Evolutionary conservation across 176 grass and related monocot species (phyloP), one percentile per base, ranked within the genome.

Genomic region (Paspalum notatum): DNA sequence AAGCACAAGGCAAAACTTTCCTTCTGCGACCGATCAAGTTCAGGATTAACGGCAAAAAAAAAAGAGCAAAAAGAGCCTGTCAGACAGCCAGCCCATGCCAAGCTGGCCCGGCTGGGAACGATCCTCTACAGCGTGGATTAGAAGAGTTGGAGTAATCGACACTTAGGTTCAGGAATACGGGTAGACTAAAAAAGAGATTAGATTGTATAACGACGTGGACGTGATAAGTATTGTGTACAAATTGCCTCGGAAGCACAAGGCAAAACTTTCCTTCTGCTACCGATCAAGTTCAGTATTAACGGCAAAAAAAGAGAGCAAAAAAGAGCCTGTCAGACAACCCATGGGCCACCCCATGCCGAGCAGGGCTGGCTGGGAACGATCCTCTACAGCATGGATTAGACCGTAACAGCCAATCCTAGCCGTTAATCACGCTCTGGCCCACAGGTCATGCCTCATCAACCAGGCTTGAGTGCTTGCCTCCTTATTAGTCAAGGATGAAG

Each of bases 381-480:
- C 75, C 11, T 64, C 75, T 51, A 64, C 75, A 40, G 60, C 59
- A 0, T 1, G 1, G 3, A 59, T 39, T 5, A 0, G 1, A 15
- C 25, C 55, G 20, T 25, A 1, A 9, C 2, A 2, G 1, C 22
- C 1, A 9, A 37, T 63, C 57, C 0, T 12, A 0, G 10, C 58
- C 75, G 43, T 48, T 62, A 77, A 77, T 77, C 75, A 77, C 58
- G 75, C 75, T 63, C 75, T 63, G 24, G 75, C 58, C 75, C 75
- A 77, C 24, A 48, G 58, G 75, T 62, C 75, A 37, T 12, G 2
- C 0, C 0, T 62, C 75, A 63, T 77, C 58, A 77, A 77, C 75
- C 75, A 77, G 20, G 75, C 59, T 39, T 64, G 1, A 64, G 75
- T 50, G 59, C 59, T 50, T 78, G 32, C 32, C 32, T 32, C 32